Evolutionary conservation across 257 asterid genomes (phyloP).

Genomic region (Prunella vulgaris): DNA sequence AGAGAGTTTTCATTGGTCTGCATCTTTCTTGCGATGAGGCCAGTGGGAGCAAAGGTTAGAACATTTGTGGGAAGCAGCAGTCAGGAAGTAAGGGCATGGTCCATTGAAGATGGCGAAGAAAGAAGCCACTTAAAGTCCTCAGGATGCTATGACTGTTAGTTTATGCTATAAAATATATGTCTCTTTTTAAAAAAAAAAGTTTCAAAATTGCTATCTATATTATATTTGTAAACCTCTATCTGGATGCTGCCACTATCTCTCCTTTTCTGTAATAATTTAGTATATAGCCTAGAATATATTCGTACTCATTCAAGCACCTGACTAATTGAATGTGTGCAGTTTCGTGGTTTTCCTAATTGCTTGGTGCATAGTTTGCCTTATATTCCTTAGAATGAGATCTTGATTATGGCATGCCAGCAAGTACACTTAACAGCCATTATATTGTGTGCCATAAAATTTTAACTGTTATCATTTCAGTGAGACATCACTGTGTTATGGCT

Average conservation of each 20-base stretch:
- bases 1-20: neutral
- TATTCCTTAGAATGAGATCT: neutral
- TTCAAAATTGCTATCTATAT: neutral
- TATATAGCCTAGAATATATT: neutral
- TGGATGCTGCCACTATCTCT: neutral
- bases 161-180: neutral
- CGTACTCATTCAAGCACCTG: neutral
- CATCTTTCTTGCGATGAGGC: neutral
- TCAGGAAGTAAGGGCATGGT: neutral
- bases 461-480: neutral
- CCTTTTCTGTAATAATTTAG: neutral
- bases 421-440: neutral
- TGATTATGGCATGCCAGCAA: neutral
- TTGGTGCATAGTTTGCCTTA: neutral
- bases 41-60: neutral
- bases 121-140: neutral
- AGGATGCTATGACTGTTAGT: neutral
- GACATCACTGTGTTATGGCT: neutral
- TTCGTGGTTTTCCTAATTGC: neutral
- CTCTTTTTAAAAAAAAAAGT: too few relatives aligned
- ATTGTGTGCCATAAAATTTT: neutral
- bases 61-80: neutral
- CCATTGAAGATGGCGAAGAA: neutral
- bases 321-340: neutral
- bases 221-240: neutral